Evolutionary conservation across 1,284 basidiomycete species (phyloP).

Genomic region (Mycosarcoma maydis): DNA sequence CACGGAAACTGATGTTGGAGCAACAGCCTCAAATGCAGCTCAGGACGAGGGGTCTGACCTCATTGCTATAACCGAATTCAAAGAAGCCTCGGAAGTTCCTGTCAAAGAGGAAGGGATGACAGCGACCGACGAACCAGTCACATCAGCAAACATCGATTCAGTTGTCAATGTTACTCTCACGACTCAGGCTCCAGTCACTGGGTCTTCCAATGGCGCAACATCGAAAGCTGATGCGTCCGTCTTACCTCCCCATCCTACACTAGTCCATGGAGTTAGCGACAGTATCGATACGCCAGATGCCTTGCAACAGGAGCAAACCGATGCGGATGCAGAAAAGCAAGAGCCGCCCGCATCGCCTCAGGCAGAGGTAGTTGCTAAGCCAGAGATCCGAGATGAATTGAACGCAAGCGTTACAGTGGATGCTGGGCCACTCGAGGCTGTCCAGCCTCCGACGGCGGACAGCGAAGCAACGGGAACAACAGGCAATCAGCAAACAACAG

Average conservation of each 20-base stretch:
- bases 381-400: not conserved
- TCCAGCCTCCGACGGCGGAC: not conserved
- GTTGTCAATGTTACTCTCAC: too few species aligned
- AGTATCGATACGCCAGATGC: conserved; percentile 31
- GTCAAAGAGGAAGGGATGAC: too few species aligned
- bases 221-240: too few species aligned
- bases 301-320: not conserved
- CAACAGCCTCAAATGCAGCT: too few species aligned
- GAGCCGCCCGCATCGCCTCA: not conserved
- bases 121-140: too few species aligned
- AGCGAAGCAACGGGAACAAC: not conserved
- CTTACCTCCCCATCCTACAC: too few species aligned
- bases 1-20: too few species aligned
- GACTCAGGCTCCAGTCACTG: too few species aligned
- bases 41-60: too few species aligned
- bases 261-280: not conserved
- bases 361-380: not conserved
- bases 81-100: too few species aligned
- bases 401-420: not conserved
- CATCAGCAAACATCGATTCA: too few species aligned
- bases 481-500: not conserved
- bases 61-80: too few species aligned
- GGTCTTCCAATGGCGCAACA: not conserved
- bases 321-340: not conserved
- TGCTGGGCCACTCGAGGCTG: not conserved